A percentile compares a stretch with the other conserved stretches of the same genome.
These are phyloP conservation scores for Stachybotrys chlorohalonatus DNA, from an alignment of 2,329 filamentous ascomycete species.

Conservation along the genomic window DNA sequence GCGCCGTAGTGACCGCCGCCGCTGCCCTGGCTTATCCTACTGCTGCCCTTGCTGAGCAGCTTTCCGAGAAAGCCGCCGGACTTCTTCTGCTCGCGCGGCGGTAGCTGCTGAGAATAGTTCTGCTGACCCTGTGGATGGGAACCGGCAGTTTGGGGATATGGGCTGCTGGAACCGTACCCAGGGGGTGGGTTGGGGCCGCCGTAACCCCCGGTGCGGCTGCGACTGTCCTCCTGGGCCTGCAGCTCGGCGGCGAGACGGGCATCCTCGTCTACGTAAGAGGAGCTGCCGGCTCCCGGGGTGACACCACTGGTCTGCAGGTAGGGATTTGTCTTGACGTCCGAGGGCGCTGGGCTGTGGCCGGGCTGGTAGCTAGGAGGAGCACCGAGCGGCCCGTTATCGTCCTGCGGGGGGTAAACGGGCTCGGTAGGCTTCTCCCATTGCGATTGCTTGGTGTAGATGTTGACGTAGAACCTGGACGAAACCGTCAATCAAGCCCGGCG, in stretches of 20 bases:
- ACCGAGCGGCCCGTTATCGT: conserved; percentile 37
- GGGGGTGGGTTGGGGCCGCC: conserved; percentile 20
- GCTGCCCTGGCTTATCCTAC: conserved; percentile 11
- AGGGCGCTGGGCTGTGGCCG: conserved; percentile 26
- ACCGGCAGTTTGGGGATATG: conserved; percentile 16
- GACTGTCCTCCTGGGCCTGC: conserved; percentile 75
- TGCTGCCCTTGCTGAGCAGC: conserved; percentile 36
- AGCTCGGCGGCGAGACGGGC: conserved; percentile 66
- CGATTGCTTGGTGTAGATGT: conserved; percentile 77
- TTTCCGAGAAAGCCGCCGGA: conserved; percentile 42
- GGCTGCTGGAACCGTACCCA: conserved; percentile 19
- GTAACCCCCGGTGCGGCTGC: conserved; percentile 27
- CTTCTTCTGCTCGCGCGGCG: conserved; percentile 29
- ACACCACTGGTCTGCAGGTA: conserved; percentile 37
- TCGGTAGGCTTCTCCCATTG: conserved; percentile 81
- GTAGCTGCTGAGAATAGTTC: conserved; percentile 29
- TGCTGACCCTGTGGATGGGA: neutral
- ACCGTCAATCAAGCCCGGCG: conserved; percentile 8
- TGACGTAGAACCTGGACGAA: conserved; percentile 71
- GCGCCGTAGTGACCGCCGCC: conserved; percentile 9
- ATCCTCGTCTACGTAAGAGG: conserved; percentile 48
- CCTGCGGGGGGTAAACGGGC: conserved; percentile 47
- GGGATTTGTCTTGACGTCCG: conserved; percentile 61
- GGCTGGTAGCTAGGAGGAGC: conserved; percentile 60
- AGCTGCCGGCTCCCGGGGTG: conserved; percentile 22